These are phyloP conservation scores for Brasenia schreberi DNA, from an alignment of 164 flowering plant species.

Conservation along the genomic window DNA sequence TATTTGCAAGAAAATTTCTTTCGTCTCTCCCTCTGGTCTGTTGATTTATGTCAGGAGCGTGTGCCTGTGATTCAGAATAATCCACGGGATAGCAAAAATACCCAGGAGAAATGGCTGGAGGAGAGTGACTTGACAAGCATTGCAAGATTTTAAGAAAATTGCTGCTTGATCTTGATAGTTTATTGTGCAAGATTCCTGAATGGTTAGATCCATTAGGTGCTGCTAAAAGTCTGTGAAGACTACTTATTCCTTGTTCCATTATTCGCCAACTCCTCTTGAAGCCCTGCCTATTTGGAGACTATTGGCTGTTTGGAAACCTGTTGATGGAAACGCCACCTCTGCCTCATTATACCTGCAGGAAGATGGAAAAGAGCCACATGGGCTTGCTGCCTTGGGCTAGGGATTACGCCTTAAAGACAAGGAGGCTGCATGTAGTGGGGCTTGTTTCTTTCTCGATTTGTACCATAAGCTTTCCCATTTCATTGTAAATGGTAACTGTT, in stretches of 20 bases:
- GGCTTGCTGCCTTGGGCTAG: background rate
- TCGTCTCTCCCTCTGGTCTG: background rate
- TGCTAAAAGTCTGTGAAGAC: background rate
- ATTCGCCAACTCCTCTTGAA: background rate
- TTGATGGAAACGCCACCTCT: background rate
- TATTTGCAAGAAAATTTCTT: conserved; percentile 6
- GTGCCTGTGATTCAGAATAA: background rate
- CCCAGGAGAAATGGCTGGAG: background rate
- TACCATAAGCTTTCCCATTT: background rate
- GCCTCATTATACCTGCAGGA: background rate
- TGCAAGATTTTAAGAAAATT: background rate
- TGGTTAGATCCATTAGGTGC: background rate
- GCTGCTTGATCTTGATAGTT: background rate
- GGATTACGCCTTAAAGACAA: background rate
- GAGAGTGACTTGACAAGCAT: background rate
- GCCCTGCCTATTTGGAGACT: background rate
- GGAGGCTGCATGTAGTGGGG: background rate
- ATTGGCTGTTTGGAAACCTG: background rate
- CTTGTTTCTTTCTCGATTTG: background rate
- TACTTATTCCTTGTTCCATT: background rate
- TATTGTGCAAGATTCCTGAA: background rate
- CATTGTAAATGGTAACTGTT: background rate
- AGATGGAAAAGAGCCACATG: background rate
- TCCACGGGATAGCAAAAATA: background rate
- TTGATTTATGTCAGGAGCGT: background rate